Base-by-base conservation (phyloP, 2,329 filamentous ascomycete species). In the Botrytis tulipae region DNA sequence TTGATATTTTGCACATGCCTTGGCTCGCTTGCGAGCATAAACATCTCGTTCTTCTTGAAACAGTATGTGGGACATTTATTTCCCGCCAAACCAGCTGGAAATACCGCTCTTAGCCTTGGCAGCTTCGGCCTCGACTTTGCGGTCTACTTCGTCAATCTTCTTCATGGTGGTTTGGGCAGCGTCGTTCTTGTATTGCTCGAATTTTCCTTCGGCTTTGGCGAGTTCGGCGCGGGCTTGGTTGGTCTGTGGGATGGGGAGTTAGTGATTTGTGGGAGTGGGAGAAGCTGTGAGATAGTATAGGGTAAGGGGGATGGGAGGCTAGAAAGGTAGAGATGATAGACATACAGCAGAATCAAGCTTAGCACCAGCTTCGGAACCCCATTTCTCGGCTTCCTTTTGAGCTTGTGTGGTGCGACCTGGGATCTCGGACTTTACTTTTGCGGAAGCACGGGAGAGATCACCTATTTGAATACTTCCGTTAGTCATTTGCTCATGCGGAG, bases 31-130 rank as follows among this genome's bases (percentile, higher is more conserved):
- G 35, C 35, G 12, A 40, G 35, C 35, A 40, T 32, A 8, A 61
- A 35, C 35, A 25, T n/a, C 35, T n/a, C 25, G 22, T 62, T 18
- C 7, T 2, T 18, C 25, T 18, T 12, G 32, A 18, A 42, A 40
- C 4, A 42, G 4, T 16, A 71, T 29, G 25, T 35, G 29, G 12
- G 42, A 10, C 25, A 69, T 76, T 77, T 88, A 88, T 76, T 88
- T 85, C 70, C 87, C 87, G 73, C 94, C 91, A 80, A 98, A 97
- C 95, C 94, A 98, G 82, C 92, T 89, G 60, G 92, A 93, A 79
- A 97, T 83, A 76, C 92, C 92, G 79, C 90, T 89, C 90, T 97
- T 97, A 62, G 94, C 92, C 86, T 97, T 92, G 70, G 90, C 84
- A 6, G 94, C 90, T 77, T 90, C 90, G 77, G 93, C 86, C 85